Conservation (phyloP, 495 filamentous ascomycete genomes). For the Neurospora africana region DNA sequence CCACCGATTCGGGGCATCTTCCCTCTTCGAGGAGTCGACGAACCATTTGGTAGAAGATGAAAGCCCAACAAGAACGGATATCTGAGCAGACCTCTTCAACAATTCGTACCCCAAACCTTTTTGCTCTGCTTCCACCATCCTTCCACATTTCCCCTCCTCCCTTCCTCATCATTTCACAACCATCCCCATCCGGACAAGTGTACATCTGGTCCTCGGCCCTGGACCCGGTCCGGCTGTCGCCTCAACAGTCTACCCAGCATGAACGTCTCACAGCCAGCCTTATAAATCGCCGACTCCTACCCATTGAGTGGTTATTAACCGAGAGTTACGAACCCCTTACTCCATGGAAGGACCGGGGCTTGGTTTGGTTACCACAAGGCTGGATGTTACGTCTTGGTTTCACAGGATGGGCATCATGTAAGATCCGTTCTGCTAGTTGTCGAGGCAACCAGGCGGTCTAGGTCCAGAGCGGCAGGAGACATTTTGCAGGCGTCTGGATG, state of each 20-base stretch:
- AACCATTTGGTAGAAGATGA: slow-evolving; percentile 15
- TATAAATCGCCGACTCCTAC: not conserved
- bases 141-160: not conserved
- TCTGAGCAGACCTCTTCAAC: slow-evolving; percentile 23
- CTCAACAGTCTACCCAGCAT: not conserved
- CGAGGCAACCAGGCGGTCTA: not conserved
- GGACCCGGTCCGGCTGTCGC: not conserved
- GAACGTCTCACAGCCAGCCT: not conserved
- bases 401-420: not conserved
- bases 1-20: not conserved
- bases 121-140: too few species aligned
- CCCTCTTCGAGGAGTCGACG: not conserved
- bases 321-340: not conserved
- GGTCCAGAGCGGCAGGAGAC: not conserved
- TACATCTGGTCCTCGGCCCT: not conserved
- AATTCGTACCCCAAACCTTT: too few species aligned
- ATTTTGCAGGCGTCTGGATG: not conserved
- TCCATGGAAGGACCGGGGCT: not conserved
- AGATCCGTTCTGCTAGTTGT: not conserved
- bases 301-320: not conserved
- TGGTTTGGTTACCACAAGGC: not conserved
- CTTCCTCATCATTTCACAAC: not conserved
- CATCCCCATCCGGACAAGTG: not conserved
- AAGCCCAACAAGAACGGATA: slow-evolving; percentile 31
- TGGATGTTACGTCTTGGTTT: not conserved